Evolutionary conservation across 176 grass and related monocot species (phyloP), one percentile per base, ranked within the genome.

Genomic region (Avena eriantha): DNA sequence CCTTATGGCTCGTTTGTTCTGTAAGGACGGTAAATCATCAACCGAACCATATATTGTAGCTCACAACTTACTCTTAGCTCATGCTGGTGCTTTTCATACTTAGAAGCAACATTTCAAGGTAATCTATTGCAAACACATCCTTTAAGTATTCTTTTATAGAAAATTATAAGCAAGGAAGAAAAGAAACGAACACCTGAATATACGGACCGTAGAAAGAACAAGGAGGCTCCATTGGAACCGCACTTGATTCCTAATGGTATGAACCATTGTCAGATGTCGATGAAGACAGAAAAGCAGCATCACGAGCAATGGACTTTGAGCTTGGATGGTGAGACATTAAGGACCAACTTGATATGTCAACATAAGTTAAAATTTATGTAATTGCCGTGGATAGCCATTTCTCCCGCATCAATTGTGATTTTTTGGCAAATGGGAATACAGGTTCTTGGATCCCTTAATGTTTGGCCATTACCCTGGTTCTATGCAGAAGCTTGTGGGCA

Each of bases 241-340:
- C 93, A 34, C 92, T 98, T 9, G 92, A 96, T 83, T 90, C 96
- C 47, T 96, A 90, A 58, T 98, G 96, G 96, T 98, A 96, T 45
- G 96, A 94, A 65, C 92, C 97, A n/a, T 64, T 89, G 72, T 92
- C 90, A 68, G 87, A 90, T 86, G 84, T 56, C 2, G 65, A 85
- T 50, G 96, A 98, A 89, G 93, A 98, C 76, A 84, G 24, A 26
- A 87, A 93, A 23, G 96, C 96, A 18, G 92, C 96, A 76, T 70
- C 83, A 13, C 88, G 96, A 79, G 92, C 93, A 66, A 93, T 98
- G 90, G 92, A 98, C 79, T 96, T 98, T 71, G 96, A 96, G 88
- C 92, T 94, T 67, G 93, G 96, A 93, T 98, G 96, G 96, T 98
- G 69, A 91, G 78, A 22, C 67, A 83, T 73, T 23, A 70, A 35